These are phyloP conservation scores for Microbotryum intermedium DNA, from an alignment of 1,284 basidiomycete genomes.

Conservation along the genomic window DNA sequence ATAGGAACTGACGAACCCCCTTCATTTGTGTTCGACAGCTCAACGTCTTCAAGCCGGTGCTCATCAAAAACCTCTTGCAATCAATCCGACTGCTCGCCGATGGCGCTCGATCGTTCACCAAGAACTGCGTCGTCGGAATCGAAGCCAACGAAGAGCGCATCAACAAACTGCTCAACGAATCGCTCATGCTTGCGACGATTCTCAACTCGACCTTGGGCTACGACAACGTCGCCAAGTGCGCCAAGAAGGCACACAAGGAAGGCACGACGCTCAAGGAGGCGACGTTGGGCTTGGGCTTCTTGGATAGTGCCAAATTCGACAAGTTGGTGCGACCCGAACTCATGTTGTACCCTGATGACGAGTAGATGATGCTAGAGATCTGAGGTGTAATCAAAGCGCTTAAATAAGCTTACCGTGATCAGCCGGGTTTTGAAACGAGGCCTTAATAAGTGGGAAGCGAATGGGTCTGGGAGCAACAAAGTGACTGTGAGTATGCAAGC, in stretches of 20 bases:
- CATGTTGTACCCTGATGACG: conserved; percentile 36
- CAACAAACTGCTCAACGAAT: conserved; percentile 80
- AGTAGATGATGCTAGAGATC: background rate
- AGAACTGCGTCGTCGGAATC: conserved; percentile 94
- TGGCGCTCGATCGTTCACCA: conserved; percentile 87
- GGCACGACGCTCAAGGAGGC: conserved; percentile 93
- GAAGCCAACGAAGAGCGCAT: conserved; percentile 93
- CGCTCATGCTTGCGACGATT: conserved; percentile 91
- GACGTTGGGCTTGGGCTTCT: conserved; percentile 73
- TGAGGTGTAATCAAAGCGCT: no score
- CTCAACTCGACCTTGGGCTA: conserved; percentile 88
- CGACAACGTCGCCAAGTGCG: conserved; percentile 95
- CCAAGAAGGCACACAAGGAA: conserved; percentile 99
- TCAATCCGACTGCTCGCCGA: conserved; percentile 89
- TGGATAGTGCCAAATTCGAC: conserved; percentile 90
- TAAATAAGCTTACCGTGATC: no score
- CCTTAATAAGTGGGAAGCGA: no score
- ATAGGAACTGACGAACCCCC: background rate
- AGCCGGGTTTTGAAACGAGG: no score
- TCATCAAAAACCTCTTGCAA: conserved; percentile 95
- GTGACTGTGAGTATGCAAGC: no score
- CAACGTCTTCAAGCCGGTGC: conserved; percentile 99
- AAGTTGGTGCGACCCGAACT: conserved; percentile 85
- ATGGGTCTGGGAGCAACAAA: no score
- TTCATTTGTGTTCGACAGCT: conserved; percentile 46